Base-by-base conservation (phyloP, 2,329 filamentous ascomycete genomes). In the Fusarium xylarioides region DNA sequence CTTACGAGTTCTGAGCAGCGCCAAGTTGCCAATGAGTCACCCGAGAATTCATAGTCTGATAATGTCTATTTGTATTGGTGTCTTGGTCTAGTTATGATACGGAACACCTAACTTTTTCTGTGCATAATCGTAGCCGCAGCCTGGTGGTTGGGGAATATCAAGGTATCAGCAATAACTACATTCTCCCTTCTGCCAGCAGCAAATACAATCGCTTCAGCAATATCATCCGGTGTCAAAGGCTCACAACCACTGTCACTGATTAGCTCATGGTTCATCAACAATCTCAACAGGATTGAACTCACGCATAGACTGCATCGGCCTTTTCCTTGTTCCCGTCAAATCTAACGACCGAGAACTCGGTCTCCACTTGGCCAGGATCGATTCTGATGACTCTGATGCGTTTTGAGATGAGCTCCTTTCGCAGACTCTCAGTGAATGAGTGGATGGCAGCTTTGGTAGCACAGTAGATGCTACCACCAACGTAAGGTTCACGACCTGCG, bases 281-380 rank as follows among this genome's bases (percentile, higher is more conserved):
- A 34, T 9, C 30, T 23, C 26, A 26, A 26, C 26, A 26, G 26
- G 26, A 26, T 4, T 26, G 26, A 26, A 85, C 90, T 83, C 84
- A 92, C 91, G 91, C 91, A 82, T 97, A 97, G 49, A 97, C 94
- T 46, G 93, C 92, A 84, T 96, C 93, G 6, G 95, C 95, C 86
- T 97, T 97, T 65, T 87, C 82, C 85, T 95, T 95, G 81, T 98
- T 95, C 4, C 95, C 95, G 68, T 93, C 91, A 82, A 95, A 97
- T 69, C 95, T 88, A 40, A 97, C 93, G 15, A 97, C 86, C 2
- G 92, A 95, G 83, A 97, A 97, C 80, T 97, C 93, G n/a, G 95
- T 97, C 86, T 97, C 94, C 42, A 97, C 95, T 83, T 97, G 94
- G 28, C 95, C 95, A 0, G 95, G 95, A 78, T 97, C 95, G 74